Evolutionary conservation across 352 stramenopile genomes (phyloP).

Genomic region (Pythium rishiriense): DNA sequence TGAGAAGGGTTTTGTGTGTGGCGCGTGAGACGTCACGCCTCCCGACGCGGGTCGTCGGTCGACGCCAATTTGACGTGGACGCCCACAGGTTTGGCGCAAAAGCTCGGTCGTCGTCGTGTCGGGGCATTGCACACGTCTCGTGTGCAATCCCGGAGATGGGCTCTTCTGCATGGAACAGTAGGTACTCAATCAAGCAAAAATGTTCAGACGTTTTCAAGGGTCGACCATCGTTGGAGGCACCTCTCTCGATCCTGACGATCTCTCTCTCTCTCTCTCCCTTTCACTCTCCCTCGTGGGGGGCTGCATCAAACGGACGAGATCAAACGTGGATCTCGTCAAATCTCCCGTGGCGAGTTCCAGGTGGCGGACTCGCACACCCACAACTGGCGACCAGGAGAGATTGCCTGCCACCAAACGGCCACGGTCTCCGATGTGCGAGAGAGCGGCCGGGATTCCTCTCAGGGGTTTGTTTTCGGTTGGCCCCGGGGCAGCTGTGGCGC

Average conservation of each 20-base stretch:
- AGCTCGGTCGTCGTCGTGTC: background rate
- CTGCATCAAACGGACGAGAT: too few species aligned
- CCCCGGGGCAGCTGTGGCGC: background rate
- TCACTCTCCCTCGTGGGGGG: background rate
- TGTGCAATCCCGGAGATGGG: background rate
- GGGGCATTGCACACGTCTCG: background rate
- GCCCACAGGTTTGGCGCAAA: too few species aligned
- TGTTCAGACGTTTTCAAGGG: background rate
- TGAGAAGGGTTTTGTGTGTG: background rate
- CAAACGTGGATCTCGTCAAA: background rate
- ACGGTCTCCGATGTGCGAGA: too few species aligned
- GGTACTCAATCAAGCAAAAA: background rate
- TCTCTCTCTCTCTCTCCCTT: background rate
- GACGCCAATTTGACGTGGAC: background rate
- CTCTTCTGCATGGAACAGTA: background rate
- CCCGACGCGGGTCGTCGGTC: background rate
- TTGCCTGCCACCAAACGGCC: too few species aligned
- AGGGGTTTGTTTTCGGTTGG: too few species aligned
- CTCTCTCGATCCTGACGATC: background rate
- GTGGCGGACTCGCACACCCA: too few species aligned
- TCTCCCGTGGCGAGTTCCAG: background rate
- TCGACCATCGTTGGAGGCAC: background rate
- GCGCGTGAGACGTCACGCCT: background rate
- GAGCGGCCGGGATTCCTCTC: background rate
- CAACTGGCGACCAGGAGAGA: too few species aligned